A percentile compares a stretch with the other conserved stretches of the same genome.
These are phyloP conservation scores for Berberis thunbergii DNA, from an alignment of 164 flowering plant genomes.

Conservation along the genomic window DNA sequence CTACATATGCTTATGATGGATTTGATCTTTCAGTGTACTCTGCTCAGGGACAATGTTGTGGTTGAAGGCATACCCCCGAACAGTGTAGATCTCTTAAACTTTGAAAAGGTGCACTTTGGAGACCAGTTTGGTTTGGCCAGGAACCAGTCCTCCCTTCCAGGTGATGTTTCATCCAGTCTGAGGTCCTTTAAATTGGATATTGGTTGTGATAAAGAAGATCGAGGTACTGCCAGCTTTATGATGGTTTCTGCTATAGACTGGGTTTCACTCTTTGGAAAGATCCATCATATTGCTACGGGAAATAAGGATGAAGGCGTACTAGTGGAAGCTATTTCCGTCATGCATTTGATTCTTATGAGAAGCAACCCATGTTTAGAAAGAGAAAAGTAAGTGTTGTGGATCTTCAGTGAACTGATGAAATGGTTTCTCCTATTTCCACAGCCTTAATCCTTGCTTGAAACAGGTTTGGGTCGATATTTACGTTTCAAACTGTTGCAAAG, in stretches of 20 bases:
- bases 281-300: slow-evolving; percentile 38
- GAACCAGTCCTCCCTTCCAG: slow-evolving; percentile 12
- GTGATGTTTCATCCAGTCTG: slow-evolving; percentile 10
- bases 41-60: slow-evolving; percentile 72
- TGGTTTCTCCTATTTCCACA: neutral
- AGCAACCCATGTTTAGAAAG: slow-evolving; percentile 52
- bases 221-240: neutral
- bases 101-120: slow-evolving; percentile 11
- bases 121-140: slow-evolving; percentile 9
- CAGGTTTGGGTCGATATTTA: slow-evolving; percentile 48
- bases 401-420: slow-evolving; percentile 2
- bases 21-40: slow-evolving; percentile 77
- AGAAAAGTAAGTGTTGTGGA: slow-evolving; percentile 44
- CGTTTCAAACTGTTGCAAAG: slow-evolving; percentile 44
- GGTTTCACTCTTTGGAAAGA: slow-evolving; percentile 46
- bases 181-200: slow-evolving; percentile 14
- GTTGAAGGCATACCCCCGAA: slow-evolving; percentile 25
- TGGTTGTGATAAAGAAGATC: slow-evolving; percentile 8
- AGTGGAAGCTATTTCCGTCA: slow-evolving; percentile 62
- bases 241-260: slow-evolving; percentile 26
- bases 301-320: slow-evolving; percentile 34
- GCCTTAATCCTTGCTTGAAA: slow-evolving; percentile 7
- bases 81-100: slow-evolving; percentile 14
- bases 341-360: slow-evolving; percentile 67
- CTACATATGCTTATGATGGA: slow-evolving; percentile 46